These are phyloP conservation scores for Trichothecium sympodiale DNA, from an alignment of 2,329 filamentous ascomycete species.

Conservation along the genomic window DNA sequence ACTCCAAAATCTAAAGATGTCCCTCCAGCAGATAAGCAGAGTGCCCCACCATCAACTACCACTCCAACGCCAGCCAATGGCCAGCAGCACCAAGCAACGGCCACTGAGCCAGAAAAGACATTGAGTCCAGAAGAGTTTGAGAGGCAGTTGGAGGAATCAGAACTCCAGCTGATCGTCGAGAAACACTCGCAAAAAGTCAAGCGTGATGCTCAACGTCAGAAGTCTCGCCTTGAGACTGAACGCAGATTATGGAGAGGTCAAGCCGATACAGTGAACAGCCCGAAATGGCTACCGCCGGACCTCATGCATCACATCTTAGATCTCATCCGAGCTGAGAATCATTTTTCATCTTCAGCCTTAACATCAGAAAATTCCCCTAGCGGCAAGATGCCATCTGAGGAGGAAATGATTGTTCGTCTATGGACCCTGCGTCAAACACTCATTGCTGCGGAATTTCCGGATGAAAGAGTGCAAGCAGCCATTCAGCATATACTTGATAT, in stretches of 20 bases:
- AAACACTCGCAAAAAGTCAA: conserved; percentile 70
- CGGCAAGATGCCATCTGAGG: conserved; percentile 53
- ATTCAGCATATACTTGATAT: conserved; percentile 58
- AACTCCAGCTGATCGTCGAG: conserved; percentile 78
- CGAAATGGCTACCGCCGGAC: conserved; percentile 72
- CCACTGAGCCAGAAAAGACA: conserved; percentile 25
- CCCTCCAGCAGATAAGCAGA: conserved; percentile 6
- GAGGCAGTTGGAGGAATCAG: conserved; percentile 77
- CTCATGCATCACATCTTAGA: conserved; percentile 68
- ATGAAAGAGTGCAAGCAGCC: conserved; percentile 49
- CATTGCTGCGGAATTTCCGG: conserved; percentile 55
- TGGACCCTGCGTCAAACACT: conserved; percentile 79
- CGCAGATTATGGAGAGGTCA: conserved; percentile 70
- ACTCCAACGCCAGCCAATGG: conserved; percentile 4
- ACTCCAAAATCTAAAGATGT: conserved; percentile 2
- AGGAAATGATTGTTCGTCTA: conserved; percentile 66
- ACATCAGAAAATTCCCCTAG: conserved; percentile 29
- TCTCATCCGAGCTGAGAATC: conserved; percentile 55
- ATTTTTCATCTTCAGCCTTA: conserved; percentile 41
- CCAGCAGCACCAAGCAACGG: conserved; percentile 3
- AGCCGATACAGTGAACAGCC: conserved; percentile 58
- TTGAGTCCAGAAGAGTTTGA: conserved; percentile 84
- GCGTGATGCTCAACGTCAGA: conserved; percentile 68
- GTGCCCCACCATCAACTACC: conserved; percentile 19
- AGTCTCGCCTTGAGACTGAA: conserved; percentile 72